phyloP scores from a whole-genome alignment of 2,329 filamentous ascomycete genomes.

The Massarina eburnea region DNA sequence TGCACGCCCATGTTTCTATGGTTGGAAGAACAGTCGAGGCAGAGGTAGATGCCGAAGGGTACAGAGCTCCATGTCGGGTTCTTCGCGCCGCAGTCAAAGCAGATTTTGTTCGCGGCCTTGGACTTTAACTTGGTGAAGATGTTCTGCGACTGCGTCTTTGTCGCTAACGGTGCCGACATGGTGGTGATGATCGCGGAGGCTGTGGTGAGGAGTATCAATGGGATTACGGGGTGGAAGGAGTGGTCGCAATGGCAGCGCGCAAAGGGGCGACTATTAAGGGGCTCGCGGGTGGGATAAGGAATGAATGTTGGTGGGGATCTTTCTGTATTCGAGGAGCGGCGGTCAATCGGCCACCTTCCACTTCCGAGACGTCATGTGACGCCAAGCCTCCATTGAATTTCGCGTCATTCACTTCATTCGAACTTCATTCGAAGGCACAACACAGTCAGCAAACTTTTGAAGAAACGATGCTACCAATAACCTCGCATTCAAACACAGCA shows the following conservation, averaged over 20 bases:
- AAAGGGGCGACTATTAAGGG: neutral
- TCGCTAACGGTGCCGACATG: conserved; percentile 52
- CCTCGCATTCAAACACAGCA: too few species aligned
- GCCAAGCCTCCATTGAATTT: neutral
- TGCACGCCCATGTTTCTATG: conserved; percentile 98
- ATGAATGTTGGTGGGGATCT: conserved; percentile 5
- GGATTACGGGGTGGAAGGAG: neutral
- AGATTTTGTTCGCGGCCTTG: conserved; percentile 96
- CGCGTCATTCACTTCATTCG: neutral
- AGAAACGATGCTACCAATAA: neutral
- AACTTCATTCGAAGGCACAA: neutral
- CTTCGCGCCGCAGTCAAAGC: conserved; percentile 97
- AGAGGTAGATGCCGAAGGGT: conserved; percentile 95
- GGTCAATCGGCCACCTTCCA: conserved; percentile 11
- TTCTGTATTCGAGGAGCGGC: neutral
- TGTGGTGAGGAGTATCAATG: neutral
- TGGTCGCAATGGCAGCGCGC: neutral
- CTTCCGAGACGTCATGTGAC: conserved; percentile 3
- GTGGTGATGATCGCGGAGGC: neutral
- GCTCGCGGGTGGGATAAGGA: conserved; percentile 2
- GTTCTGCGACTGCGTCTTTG: conserved; percentile 93
- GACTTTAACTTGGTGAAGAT: conserved; percentile 97
- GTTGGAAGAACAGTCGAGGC: conserved; percentile 95
- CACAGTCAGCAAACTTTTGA: too few species aligned
- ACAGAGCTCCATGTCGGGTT: conserved; percentile 99